Percentiles rank a stretch among this genome's conserved stretches.
These are phyloP conservation scores for Nicotiana undulata DNA, from an alignment of 257 asterid genomes.

Conservation along the genomic window DNA sequence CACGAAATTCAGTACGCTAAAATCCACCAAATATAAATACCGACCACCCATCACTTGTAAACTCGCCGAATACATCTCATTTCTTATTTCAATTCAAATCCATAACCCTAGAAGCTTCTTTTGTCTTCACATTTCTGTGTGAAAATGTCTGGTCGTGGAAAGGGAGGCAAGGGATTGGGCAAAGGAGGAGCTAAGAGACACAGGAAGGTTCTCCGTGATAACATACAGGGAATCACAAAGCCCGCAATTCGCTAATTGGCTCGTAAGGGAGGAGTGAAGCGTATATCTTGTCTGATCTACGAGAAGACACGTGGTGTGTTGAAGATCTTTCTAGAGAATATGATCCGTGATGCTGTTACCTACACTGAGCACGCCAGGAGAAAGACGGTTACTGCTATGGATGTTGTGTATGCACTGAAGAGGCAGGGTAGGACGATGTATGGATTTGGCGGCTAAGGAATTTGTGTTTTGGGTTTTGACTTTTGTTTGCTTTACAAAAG, in stretches of 20 bases:
- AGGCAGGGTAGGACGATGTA: neutral
- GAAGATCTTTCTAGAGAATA: neutral
- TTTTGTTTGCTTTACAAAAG: neutral
- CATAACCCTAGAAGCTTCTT: neutral
- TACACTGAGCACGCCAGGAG: neutral
- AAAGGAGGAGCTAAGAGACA: conserved; percentile 12
- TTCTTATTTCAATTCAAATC: too few species aligned
- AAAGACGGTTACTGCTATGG: neutral
- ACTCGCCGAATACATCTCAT: neutral
- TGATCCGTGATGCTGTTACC: neutral
- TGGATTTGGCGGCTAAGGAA: neutral
- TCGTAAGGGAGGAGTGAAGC: conserved; percentile 10
- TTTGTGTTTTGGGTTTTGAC: neutral
- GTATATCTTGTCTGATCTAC: neutral
- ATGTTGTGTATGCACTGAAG: neutral
- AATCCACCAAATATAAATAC: neutral
- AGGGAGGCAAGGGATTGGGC: conserved; percentile 12
- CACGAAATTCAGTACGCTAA: too few species aligned
- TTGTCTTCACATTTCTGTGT: neutral
- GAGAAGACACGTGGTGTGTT: neutral
- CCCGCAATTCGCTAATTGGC: conserved; percentile 2
- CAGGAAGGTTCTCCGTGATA: conserved; percentile 8
- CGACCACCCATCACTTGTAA: neutral
- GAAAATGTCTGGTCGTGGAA: conserved; percentile 10
- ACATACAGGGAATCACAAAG: conserved; percentile 9